Base-by-base conservation (phyloP, 345 rosid genomes). In the Eucalyptus albens region DNA sequence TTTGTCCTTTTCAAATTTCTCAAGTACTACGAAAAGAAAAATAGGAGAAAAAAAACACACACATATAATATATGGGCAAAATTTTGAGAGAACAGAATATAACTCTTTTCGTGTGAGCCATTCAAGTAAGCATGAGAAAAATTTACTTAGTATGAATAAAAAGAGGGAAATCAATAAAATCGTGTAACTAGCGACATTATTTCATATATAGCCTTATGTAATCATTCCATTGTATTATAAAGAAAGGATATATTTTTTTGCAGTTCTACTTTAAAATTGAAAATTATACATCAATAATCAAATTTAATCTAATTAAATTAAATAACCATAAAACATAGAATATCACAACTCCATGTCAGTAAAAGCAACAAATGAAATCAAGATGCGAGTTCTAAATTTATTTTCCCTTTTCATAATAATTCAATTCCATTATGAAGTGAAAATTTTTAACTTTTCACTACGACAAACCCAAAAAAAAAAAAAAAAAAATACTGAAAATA, bases 311-410 rank as follows among this genome's bases (percentile, higher is more conserved):
- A 77, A 77, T 77, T 77, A 77, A 77, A 11, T 77, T 12, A 77
- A 40, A 77, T 77, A 77, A 22, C 15, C 47, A 77, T 40, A 21
- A 77, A 22, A 77, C 29, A 12, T 6, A 11, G 22, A 40, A 77
- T 40, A 11, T 77, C 24, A 40, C 5, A 4, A 77, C 7, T 21
- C 15, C 15, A 0, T 6, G 27, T 22, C 0, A 26, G 7, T 21
- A 40, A 77, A 19, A 37, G 83, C 15, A 22, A 77, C 26, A 77
- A 22, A 22, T 77, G 47, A 37, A 37, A 77, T 77, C 24, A 1
- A 19, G 29, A 29, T 6, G 8, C 9, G 5, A 62, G 33, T 62
- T 62, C 4, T 62, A 62, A 14, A 62, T 62, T 62, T 27, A 29
- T 11, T 62, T 62, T 27, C 9, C 31, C 12, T 37, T 37, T 37